These are phyloP conservation scores for Anastatica hierochuntica DNA, from an alignment of 345 rosid species.

Conservation along the genomic window DNA sequence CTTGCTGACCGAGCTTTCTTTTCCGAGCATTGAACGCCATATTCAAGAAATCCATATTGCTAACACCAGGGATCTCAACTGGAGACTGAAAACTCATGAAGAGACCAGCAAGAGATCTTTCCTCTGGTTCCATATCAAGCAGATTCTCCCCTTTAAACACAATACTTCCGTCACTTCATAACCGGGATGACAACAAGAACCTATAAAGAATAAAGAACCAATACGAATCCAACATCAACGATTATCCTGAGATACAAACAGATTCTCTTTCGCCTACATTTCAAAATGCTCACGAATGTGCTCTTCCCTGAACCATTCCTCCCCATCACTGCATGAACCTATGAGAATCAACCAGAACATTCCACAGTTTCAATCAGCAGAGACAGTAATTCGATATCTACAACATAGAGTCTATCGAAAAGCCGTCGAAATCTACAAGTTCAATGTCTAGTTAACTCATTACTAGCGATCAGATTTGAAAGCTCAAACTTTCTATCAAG, in stretches of 20 bases:
- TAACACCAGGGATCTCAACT: constrained; percentile 90
- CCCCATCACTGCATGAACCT: constrained; percentile 97
- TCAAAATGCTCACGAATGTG: constrained; percentile 44
- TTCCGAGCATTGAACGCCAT: constrained; percentile 94
- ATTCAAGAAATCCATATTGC: constrained; percentile 76
- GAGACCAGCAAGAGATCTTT: constrained; percentile 88
- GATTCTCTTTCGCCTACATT: background rate
- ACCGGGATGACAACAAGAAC: constrained; percentile 94
- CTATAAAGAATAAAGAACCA: constrained; percentile 27
- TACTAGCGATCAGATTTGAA: background rate
- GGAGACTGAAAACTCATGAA: constrained; percentile 96
- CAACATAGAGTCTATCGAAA: too few species aligned
- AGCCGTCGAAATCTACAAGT: background rate
- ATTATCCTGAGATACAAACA: background rate
- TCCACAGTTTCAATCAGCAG: constrained; percentile 5
- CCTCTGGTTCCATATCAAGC: constrained; percentile 94
- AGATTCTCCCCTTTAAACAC: constrained; percentile 69
- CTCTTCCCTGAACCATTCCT: constrained; percentile 98
- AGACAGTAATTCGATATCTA: too few species aligned
- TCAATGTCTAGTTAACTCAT: background rate
- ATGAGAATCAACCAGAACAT: too few species aligned
- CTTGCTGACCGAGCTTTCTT: constrained; percentile 63
- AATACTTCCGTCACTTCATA: constrained; percentile 79
- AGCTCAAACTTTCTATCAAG: background rate
- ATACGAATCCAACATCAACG: background rate